Base-by-base conservation (phyloP, 495 filamentous ascomycete species). In the Aspergillus cavernicola region DNA sequence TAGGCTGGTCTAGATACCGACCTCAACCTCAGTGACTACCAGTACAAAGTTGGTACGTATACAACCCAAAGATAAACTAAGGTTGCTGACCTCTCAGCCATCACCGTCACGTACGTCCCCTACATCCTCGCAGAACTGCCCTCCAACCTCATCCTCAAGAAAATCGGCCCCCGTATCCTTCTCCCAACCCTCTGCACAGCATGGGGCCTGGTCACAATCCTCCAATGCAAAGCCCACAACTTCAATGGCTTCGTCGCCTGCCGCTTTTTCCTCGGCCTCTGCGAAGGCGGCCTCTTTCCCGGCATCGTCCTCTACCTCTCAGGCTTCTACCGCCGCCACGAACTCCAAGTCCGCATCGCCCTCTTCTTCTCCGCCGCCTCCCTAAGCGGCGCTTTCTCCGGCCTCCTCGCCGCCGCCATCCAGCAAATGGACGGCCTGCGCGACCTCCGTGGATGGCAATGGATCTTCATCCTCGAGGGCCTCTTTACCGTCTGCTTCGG, bases 381-480 rank as follows among this genome's bases (percentile, higher is more conserved):
- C 2, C 39, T 56, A 4, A 51, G 46, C 16, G 53, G 53, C 10
- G 53, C 47, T 3, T 45, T 56, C 38, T 50, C 53, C 2, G 47
- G 46, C 9, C 47, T 56, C 12, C 31, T 56, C 22, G 53, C 53
- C 33, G 47, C 47, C 29, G 53, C 46, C 4, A 50, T 56, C 40
- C 12, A 51, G 39, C 53, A 56, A 9, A 51, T 56, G 53, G 38
- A 50, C 18, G 46, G 53, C n/a, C 24, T 56, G 18, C 53, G 47
- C 15, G 40, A 32, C 22, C 53, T 50, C 1, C 46, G 47, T 13
- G 53, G 53, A 4, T 56, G 53, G 53, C 39, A 50, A 23, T 56
- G 53, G 53, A 50, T 56, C 2, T 56, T 56, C 47, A 43, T 56
- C 23, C 47, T 56, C 4, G 53, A 56, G 32, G 53, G 53, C 9